Evolutionary conservation across 1,284 basidiomycete genomes (phyloP), one percentile per base, ranked within the genome.

Genomic region (Ceratobasidium sp.): DNA sequence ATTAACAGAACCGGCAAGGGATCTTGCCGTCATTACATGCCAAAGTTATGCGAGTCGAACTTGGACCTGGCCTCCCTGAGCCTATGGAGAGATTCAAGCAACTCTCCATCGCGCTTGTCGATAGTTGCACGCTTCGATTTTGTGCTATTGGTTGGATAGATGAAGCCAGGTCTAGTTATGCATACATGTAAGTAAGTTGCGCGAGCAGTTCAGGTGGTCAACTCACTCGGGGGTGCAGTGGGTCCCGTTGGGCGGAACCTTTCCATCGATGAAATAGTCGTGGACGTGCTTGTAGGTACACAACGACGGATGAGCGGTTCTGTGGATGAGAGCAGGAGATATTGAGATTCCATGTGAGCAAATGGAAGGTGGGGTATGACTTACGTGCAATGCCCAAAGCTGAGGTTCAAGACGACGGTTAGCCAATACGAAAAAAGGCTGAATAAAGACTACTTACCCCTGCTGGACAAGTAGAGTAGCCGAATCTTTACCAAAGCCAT

Each of bases 311-410:
- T 81, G 81, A 0, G 80, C 77, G 32, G 73, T 44, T 1, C 68
- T 71, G n/a, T 19, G 15, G 46, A 49, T 5, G 17, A 7, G n/a
- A 49, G 4, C 5, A 49, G n/a, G n/a, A 49, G 17, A 49, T n/a
- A 7, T n/a, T 7, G 3, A 7, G 17, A 19, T 49, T 15, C 13
- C n/a, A n/a, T 1, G 5, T 49, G n/a, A 7, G 46, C 46, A n/a
- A n/a, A 49, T 19, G 57, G 57, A 17, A 51, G 0, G 62, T 11
- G 51, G 15, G 19, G 11, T 32, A 2, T 11, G 15, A 22, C 70
- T 52, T 52, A 73, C 70, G 80, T 79, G 69, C 80, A 80, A 65
- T 81, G 81, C 2, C 81, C 81, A 62, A 66, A 79, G 3, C 80
- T 78, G 56, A 22, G n/a, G 11, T 49, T n/a, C n/a, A 32, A 22